phyloP scores from a whole-genome alignment of 495 filamentous ascomycete species.

The Clavariopsis aquatica region DNA sequence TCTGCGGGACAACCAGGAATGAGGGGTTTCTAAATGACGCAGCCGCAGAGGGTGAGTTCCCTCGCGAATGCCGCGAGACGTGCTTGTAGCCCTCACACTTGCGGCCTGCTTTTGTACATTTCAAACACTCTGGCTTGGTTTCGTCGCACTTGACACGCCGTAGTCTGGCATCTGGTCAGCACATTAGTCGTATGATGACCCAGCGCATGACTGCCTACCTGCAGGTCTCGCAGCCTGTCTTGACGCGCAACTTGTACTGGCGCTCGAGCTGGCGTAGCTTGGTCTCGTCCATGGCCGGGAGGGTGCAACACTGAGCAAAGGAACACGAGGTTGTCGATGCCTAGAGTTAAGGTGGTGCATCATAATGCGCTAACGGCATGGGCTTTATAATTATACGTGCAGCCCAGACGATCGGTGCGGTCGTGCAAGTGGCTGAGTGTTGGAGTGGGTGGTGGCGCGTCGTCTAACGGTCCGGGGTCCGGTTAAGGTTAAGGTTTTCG shows the following conservation, averaged over 20 bases:
- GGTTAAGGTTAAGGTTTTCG: constrained; percentile 18
- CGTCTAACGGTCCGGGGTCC: constrained; percentile 13
- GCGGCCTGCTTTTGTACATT: constrained; percentile 35
- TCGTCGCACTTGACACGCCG: constrained; percentile 40
- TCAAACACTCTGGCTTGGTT: constrained; percentile 34
- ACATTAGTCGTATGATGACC: neutral
- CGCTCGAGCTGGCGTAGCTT: constrained; percentile 35
- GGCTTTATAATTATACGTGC: constrained; percentile 15
- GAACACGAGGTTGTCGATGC: neutral
- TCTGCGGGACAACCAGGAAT: constrained; percentile 31
- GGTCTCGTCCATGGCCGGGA: constrained; percentile 26
- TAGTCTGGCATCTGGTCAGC: constrained; percentile 22
- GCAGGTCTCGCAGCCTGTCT: constrained; percentile 36
- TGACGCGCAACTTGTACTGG: constrained; percentile 34
- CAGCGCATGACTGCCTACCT: constrained; percentile 8
- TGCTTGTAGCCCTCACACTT: constrained; percentile 38
- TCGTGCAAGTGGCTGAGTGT: constrained; percentile 10
- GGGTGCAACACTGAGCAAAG: neutral
- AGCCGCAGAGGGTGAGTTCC: constrained; percentile 24
- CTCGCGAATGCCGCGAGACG: constrained; percentile 2
- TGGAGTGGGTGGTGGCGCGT: constrained; percentile 6
- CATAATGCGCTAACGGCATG: neutral
- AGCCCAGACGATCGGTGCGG: constrained; percentile 6
- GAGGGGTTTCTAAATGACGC: constrained; percentile 33
- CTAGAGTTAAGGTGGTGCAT: neutral